Base-by-base conservation (phyloP, 345 rosid genomes). In the Pugionium cornutum region DNA sequence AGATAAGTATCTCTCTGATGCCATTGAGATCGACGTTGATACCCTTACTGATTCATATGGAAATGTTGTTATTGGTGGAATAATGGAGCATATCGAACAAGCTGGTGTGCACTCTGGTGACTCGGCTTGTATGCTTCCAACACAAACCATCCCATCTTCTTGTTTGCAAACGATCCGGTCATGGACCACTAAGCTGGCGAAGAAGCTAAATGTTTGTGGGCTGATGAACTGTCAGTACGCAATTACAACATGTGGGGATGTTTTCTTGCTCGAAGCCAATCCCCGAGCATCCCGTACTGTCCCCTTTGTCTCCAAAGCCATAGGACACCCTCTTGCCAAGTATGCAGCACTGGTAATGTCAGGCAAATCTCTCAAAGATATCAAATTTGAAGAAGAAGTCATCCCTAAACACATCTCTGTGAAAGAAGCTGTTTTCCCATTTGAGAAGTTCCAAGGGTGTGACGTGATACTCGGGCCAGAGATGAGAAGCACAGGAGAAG, bases 91-190 rank as follows among this genome's bases (percentile, higher is more conserved):
- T 73, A 94, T 90, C 11, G 96, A 94, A 82, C 97, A 90, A 80
- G 97, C 97, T 55, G 97, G 99, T 52, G 92, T 94, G 42, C 97
- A 94, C 76, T 94, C 99, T 60, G 99, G 96, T 72, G 99, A 94
- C 73, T 94, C 97, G 0, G 99, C 99, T 9, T 94, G 97, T 71
- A 82, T 86, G 50, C 78, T 94, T 76, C 99, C 99, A 18, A 86
- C 99, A 1, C 91, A 90, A 65, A 84, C 88, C 9, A 70, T 90
- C 58, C 81, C 92, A 25, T 41, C 92, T 59, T 85, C 88, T 44
- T 78, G 91, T 80, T 83, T 90, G 81, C 77, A 76, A 2, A 86
- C 81, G n/a, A 88, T 94, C 36, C 77, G 88, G 76, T 51, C 86
- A 37, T 94, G 96, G 96, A 94, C 99, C 44, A 78, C 62, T 49